Base-by-base conservation (phyloP, 2,329 filamentous ascomycete genomes). In the Diaporthe citriasiana region DNA sequence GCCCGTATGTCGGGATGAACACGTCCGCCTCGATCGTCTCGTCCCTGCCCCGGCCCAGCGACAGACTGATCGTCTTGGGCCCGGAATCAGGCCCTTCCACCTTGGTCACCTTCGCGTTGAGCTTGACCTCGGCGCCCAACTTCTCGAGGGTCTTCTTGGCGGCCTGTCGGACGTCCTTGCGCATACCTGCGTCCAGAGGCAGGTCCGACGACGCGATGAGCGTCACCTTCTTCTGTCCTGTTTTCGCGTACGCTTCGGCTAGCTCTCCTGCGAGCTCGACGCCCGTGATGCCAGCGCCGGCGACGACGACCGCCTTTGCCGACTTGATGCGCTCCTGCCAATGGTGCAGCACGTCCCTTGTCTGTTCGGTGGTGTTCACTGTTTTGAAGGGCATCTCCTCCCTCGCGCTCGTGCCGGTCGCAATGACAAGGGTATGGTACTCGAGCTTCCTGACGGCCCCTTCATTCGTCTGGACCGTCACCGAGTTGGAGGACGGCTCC, bases 391-490 rank as follows among this genome's bases (percentile, higher is more conserved):
- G 88, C 80, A 87, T 82, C 74, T 79, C 80, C 6, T 83, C 84
- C 30, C 78, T 81, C 42, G 84, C 83, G 38, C 82, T 81, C 4
- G 86, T 81, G 10, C 90, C 90, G 3, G 89, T 91, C 13, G 89
- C 88, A 56, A 92, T 81, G 74, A 92, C 78, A 17, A 91, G 82
- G 30, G 84, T 85, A 76, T 90, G 84, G 77, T 91, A 92, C 27
- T 75, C 74, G 71, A 90, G 78, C 15, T 80, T 80, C 8, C 82
- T 80, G n/a, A 77, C 77, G 7, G 74, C 78, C 9, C 81, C 82
- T 6, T 79, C 82, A 57, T 80, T 81, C 42, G 82, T 79, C 30
- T 80, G 76, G 19, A 90, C 82, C 1, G 79, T 79, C 33, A 90
- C 85, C 0, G 79, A 82, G 75, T 87, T 87, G 59, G 75, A 75